These are phyloP conservation scores for Raffaelea deltoideospora DNA, from an alignment of 2,329 filamentous ascomycete genomes.

Conservation along the genomic window DNA sequence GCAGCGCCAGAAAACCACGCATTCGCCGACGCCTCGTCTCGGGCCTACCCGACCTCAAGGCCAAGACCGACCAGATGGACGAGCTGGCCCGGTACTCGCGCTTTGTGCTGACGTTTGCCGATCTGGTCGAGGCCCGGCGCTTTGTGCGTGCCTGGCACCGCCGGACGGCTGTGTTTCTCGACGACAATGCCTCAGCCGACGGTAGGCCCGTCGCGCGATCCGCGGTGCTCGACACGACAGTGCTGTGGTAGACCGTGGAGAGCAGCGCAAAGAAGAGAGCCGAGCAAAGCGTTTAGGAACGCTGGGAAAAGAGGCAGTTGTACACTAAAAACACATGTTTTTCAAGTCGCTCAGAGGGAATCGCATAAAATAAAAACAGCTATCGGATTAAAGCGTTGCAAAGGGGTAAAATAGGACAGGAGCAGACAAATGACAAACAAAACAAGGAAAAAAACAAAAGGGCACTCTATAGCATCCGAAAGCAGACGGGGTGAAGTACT, in stretches of 20 bases:
- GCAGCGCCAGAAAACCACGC: conserved; percentile 1
- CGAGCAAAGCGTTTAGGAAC: too few relatives aligned
- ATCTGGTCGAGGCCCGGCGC: conserved; percentile 35
- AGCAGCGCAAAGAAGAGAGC: background rate
- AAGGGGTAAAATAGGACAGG: too few relatives aligned
- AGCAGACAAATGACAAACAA: too few relatives aligned
- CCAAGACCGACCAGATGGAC: conserved; percentile 14
- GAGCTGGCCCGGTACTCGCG: conserved; percentile 20
- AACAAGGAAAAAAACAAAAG: too few relatives aligned
- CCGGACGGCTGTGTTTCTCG: conserved; percentile 12
- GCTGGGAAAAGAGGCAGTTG: too few relatives aligned
- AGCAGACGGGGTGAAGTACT: too few relatives aligned
- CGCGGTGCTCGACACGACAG: conserved; percentile 14
- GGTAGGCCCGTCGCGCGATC: background rate
- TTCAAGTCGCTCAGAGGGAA: too few relatives aligned
- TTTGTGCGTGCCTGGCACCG: conserved; percentile 31
- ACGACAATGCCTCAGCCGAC: background rate
- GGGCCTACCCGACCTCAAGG: conserved; percentile 5
- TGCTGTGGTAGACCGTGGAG: conserved; percentile 12
- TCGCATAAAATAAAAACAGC: too few relatives aligned
- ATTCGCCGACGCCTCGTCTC: conserved; percentile 9
- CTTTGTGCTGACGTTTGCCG: conserved; percentile 40
- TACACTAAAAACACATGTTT: conserved; percentile 1
- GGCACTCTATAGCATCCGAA: too few relatives aligned
- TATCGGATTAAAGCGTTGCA: background rate